Base-by-base conservation (phyloP, 352 stramenopile species). In the Globisporangium sylvaticum region DNA sequence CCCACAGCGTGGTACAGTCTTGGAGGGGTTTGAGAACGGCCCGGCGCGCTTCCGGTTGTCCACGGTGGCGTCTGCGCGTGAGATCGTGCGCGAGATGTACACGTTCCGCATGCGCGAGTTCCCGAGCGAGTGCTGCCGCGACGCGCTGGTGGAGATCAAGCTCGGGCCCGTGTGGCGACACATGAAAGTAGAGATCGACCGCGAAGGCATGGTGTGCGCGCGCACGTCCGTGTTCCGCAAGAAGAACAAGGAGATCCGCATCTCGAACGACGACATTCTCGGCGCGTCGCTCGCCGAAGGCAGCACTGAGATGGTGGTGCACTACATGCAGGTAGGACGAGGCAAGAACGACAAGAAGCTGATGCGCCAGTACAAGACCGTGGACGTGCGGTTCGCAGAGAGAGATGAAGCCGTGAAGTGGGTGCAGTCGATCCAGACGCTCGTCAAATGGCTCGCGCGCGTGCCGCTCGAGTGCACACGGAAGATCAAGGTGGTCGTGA, bases 401-500 rank as follows among this genome's bases (percentile, higher is more conserved):
- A 60, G 68, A 2, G 52, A 59, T 4, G 78, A 69, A 4, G 75
- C 79, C 0, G 57, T 70, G 8, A 65, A 77, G 55, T 80, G 79
- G 56, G 69, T 81, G 29, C 42, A 68, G 14, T 78, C 79, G 1
- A 31, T 93, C 29, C 81, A 89, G 68, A 25, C 58, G 44, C 76
- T 89, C 57, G 80, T 90, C 10, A 90, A 89, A 55, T 93, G 83
- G 85, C 58, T 84, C n/a, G 83, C 85, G 22, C 83, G 85, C 48
- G 85, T 91, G 22, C 85, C 85, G 8, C 59, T 80, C 18, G 69
- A 78, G 29, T 63, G 74, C 42, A 77, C 73, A 32, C 79, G 85
- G 31, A 77, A 77, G 29, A 89, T 91, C 67, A 89, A 93, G 60
- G 83, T 89, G 46, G 81, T 93, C 9, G 81, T 93, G 58, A 93